Evolutionary conservation across 1,284 basidiomycete genomes (phyloP).

Genomic region (Puccinia coronata): DNA sequence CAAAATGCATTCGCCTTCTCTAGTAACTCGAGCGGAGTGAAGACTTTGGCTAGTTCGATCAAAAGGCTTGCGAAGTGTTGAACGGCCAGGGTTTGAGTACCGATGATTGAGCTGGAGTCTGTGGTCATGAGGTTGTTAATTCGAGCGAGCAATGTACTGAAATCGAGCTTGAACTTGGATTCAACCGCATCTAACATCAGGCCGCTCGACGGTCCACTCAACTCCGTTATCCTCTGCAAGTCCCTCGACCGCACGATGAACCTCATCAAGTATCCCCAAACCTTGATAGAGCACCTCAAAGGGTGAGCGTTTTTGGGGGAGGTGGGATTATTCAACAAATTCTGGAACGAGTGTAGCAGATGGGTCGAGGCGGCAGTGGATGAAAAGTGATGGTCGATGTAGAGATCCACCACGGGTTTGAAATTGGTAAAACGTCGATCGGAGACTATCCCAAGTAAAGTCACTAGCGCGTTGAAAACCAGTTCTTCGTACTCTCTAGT

Average conservation of each 20-base stretch:
- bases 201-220: constrained; percentile 50
- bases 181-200: constrained; percentile 65
- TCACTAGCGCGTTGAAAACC: constrained; percentile 87
- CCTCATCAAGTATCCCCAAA: constrained; percentile 94
- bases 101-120: constrained; percentile 77
- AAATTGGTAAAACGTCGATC: constrained; percentile 94
- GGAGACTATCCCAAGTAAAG: constrained; percentile 75
- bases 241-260: constrained; percentile 86
- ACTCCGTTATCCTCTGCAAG: constrained; percentile 76
- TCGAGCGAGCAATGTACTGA: constrained; percentile 72
- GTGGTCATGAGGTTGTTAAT: constrained; percentile 87
- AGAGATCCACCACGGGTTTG: constrained; percentile 85
- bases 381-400: constrained; percentile 85
- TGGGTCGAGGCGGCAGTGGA: constrained; percentile 70
- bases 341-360: constrained; percentile 82
- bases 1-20: constrained; percentile 80
- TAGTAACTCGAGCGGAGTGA: constrained; percentile 76
- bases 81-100: constrained; percentile 77
- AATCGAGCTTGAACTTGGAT: constrained; percentile 74
- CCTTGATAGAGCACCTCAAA: constrained; percentile 85
- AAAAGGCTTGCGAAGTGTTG: constrained; percentile 92
- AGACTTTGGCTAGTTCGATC: constrained; percentile 80
- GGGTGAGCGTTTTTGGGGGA: constrained; percentile 73
- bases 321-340: constrained; percentile 73
- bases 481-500: constrained; percentile 77